A percentile compares a stretch with the other conserved stretches of the same genome.
Evolutionary conservation across 345 rosid genomes (phyloP).

Genomic region (Nephelium lappaceum): DNA sequence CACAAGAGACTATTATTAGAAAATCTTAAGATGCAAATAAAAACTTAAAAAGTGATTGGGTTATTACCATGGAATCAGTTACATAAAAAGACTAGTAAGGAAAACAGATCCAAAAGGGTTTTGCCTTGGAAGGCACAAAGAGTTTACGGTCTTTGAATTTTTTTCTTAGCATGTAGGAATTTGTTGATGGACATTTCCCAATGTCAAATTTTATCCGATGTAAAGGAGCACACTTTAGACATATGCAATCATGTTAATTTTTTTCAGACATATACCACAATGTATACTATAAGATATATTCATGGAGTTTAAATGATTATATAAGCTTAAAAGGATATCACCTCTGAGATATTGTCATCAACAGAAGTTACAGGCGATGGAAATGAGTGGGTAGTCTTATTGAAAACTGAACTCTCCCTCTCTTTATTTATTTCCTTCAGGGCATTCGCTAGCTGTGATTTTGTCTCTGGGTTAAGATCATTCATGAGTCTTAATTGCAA

Average conservation of each 20-base stretch:
- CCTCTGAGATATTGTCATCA: slow-evolving; percentile 44
- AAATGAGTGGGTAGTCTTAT: slow-evolving; percentile 29
- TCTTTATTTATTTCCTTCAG: slow-evolving; percentile 44
- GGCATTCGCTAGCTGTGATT: slow-evolving; percentile 41
- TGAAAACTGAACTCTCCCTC: slow-evolving; percentile 47
- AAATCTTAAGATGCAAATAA: neutral
- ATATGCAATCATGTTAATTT: too few relatives aligned
- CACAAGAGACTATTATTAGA: neutral
- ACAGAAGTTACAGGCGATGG: slow-evolving; percentile 39
- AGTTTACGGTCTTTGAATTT: neutral
- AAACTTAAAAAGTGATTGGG: neutral
- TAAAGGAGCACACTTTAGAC: neutral
- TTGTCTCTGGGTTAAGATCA: slow-evolving; percentile 44
- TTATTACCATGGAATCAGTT: too few relatives aligned
- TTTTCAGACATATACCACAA: too few relatives aligned
- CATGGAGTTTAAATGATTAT: neutral
- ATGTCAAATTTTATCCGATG: neutral
- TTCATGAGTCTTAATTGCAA: slow-evolving; percentile 46
- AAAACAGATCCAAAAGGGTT: too few relatives aligned
- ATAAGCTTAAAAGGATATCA: slow-evolving; percentile 13
- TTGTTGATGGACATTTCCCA: neutral
- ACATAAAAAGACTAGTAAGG: too few relatives aligned
- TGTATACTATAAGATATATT: too few relatives aligned
- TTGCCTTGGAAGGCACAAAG: too few relatives aligned
- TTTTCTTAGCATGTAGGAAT: neutral